Conservation (phyloP, 208 protist species). For the Acanthamoeba healyi region DNA sequence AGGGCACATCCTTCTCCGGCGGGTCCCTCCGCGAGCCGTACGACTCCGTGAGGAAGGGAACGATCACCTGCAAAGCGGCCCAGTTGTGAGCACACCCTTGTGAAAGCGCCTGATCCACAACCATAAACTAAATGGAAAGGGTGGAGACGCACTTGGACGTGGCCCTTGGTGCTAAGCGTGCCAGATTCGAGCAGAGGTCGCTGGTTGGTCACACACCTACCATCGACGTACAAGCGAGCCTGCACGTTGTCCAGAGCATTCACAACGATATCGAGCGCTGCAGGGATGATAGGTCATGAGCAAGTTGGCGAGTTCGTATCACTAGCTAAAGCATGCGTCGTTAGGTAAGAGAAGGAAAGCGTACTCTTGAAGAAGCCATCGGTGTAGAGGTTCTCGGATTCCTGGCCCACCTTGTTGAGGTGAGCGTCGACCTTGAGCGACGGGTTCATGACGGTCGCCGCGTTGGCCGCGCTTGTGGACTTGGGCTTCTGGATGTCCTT, state of each 20-base stretch:
- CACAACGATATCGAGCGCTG: conserved; percentile 93
- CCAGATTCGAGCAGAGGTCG: conserved; percentile 98
- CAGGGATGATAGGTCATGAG: conserved; percentile 24
- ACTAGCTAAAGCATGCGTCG: too few relatives aligned
- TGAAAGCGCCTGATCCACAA: neutral
- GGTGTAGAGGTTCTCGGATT: conserved; percentile 97
- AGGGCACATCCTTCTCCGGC: conserved; percentile 98
- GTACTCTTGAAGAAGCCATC: conserved; percentile 97
- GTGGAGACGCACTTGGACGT: conserved; percentile 98
- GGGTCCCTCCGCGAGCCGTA: conserved; percentile 98
- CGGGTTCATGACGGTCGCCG: conserved; percentile 96
- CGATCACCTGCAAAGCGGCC: conserved; percentile 88
- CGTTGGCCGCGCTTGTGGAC: conserved; percentile 94
- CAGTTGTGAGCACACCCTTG: neutral
- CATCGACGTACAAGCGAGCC: conserved; percentile 91
- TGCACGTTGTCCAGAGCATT: conserved; percentile 99
- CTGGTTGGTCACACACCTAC: conserved; percentile 86
- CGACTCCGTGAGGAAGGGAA: conserved; percentile 98
- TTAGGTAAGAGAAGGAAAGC: conserved; percentile 67
- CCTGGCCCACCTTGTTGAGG: conserved; percentile 91
- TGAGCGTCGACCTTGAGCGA: conserved; percentile 89
- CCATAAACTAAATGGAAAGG: conserved; percentile 73
- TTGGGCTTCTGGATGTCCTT: conserved; percentile 92
- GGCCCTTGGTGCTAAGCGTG: conserved; percentile 99
- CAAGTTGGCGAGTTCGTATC: too few relatives aligned